Percentiles rank a stretch among this genome's conserved stretches.
These are phyloP conservation scores for Geotrichum klebahnii DNA, from an alignment of 1,139 yeast genomes.

Conservation along the genomic window DNA sequence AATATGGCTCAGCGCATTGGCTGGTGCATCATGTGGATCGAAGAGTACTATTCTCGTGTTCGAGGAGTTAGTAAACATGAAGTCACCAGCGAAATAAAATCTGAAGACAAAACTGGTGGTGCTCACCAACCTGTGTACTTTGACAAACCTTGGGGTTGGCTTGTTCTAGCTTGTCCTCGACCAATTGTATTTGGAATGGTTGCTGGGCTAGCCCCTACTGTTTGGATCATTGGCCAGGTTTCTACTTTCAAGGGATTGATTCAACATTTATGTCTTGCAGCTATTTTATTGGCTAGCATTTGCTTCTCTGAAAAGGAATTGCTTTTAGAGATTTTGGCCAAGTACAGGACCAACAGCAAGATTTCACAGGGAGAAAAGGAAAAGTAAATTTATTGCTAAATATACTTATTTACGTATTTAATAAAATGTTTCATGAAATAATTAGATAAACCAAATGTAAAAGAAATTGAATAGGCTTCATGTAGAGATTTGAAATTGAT, in stretches of 20 bases:
- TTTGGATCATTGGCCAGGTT: constrained; percentile 16
- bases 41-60: constrained; percentile 26
- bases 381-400: constrained; percentile 1
- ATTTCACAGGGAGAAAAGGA: constrained; percentile 9
- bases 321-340: constrained; percentile 11
- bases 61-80: too few relatives aligned
- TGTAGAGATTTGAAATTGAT: too few relatives aligned
- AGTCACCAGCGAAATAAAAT: neutral
- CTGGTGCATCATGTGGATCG: constrained; percentile 38
- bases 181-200: constrained; percentile 14
- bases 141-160: constrained; percentile 19
- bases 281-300: constrained; percentile 7
- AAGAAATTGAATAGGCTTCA: too few relatives aligned
- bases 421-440: too few relatives aligned
- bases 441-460: too few relatives aligned
- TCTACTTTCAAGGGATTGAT: constrained; percentile 11
- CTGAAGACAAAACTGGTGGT: neutral
- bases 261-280: constrained; percentile 15
- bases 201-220: constrained; percentile 15
- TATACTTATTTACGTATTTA: neutral
- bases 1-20: constrained; percentile 40
- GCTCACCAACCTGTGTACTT: neutral
- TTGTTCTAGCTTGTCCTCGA: constrained; percentile 14
- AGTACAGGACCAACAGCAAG: constrained; percentile 1
- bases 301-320: constrained; percentile 16